Conservation (phyloP, 257 asterid genomes). For the Solanum pimpinellifolium region DNA sequence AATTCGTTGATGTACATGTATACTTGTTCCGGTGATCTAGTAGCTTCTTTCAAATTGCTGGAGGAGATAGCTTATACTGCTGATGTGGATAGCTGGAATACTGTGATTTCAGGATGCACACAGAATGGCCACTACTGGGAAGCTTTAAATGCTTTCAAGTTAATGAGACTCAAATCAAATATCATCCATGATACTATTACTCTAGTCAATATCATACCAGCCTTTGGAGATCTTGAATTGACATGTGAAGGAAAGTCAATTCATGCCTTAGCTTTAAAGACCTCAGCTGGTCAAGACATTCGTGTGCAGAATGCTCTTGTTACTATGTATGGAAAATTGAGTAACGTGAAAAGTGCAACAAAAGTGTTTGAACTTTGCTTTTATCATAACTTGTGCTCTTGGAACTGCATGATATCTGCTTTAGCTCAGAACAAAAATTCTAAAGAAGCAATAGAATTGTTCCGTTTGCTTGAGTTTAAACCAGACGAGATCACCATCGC, state of each 20-base stretch:
- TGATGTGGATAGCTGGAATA: constrained; percentile 55
- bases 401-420: constrained; percentile 60
- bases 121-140: constrained; percentile 31
- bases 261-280: constrained; percentile 46
- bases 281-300: constrained; percentile 14
- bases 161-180: constrained; percentile 35
- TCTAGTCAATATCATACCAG: constrained; percentile 33
- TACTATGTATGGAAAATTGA: constrained; percentile 63
- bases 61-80: constrained; percentile 4
- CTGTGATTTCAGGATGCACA: constrained; percentile 50
- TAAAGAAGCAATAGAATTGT: constrained; percentile 36
- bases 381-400: constrained; percentile 44
- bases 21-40: constrained; percentile 30
- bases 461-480: constrained; percentile 38
- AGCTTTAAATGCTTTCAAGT: constrained; percentile 40
- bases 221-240: constrained; percentile 53
- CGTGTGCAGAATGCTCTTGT: constrained; percentile 50
- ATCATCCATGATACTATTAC: constrained; percentile 25
- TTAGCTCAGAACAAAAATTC: constrained; percentile 55
- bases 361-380: constrained; percentile 30
- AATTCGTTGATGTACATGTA: constrained; percentile 59
- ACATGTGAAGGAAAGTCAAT: constrained; percentile 23
- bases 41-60: constrained; percentile 37
- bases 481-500: constrained; percentile 57
- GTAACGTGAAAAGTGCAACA: constrained; percentile 42